Conservation (phyloP, 2,329 filamentous ascomycete genomes). For the Trichoderma simmonsii region DNA sequence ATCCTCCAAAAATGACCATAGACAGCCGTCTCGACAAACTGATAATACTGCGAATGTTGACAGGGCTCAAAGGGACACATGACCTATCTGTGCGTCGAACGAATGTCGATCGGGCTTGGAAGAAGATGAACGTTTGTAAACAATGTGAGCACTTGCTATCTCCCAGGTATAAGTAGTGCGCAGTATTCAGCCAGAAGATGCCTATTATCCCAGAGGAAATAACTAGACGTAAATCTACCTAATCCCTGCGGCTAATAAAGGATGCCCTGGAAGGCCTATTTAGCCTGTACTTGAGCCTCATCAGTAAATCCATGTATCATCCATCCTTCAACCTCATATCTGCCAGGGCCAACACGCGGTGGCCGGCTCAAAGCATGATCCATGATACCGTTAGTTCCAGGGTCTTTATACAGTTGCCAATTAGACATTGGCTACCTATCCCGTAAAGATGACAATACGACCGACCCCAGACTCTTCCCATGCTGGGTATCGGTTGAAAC, state of each 20-base stretch:
- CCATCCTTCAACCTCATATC: not conserved
- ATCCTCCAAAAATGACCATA: not conserved
- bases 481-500: not conserved
- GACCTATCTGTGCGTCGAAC: not conserved
- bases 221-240: not conserved
- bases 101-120: not conserved
- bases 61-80: not conserved
- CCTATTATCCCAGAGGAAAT: not conserved
- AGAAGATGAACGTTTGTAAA: not conserved
- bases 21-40: not conserved
- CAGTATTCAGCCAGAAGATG: not conserved
- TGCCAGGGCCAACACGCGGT: not conserved
- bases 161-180: not conserved
- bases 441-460: not conserved
- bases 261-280: not conserved
- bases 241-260: slow-evolving; percentile 1
- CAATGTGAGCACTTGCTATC: not conserved
- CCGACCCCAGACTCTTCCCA: slow-evolving; percentile 5
- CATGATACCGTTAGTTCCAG: not conserved
- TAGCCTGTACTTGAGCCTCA: slow-evolving; percentile 6
- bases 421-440: not conserved
- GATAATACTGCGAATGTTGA: not conserved
- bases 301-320: not conserved
- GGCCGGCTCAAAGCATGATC: not conserved
- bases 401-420: not conserved